Conservation (phyloP, 106 monocot species). For the Apostasia ramifera region DNA sequence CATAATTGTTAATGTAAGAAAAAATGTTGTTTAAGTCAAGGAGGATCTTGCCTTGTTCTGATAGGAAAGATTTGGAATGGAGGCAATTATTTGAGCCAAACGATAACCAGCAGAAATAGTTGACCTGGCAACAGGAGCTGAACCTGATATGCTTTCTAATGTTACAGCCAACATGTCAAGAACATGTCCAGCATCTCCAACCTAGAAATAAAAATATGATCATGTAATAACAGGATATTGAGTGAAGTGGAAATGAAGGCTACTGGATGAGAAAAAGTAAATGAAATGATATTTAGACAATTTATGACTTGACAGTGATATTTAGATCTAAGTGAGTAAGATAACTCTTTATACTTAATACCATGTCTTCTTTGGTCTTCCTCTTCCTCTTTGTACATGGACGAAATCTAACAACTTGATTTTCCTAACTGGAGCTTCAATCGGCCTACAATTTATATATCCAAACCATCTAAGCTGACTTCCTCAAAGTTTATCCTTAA, state of each 20-base stretch:
- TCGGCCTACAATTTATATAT: no score
- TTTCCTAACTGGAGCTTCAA: no score
- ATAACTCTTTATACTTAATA: no score
- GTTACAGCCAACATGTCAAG: conserved; percentile 79
- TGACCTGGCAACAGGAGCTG: conserved; percentile 48
- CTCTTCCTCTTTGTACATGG: not conserved
- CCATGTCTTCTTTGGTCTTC: not conserved
- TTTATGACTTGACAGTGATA: not conserved
- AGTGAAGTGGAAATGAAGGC: no score
- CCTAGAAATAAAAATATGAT: conserved; percentile 20
- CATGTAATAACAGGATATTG: not conserved
- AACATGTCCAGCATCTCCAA: conserved; percentile 89
- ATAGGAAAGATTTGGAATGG: conserved; percentile 70
- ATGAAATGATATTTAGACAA: not conserved
- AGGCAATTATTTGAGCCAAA: conserved; percentile 81
- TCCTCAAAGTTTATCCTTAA: no score
- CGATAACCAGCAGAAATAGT: conserved; percentile 85
- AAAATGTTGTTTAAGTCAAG: not conserved
- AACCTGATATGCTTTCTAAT: conserved; percentile 66
- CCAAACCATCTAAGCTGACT: no score
- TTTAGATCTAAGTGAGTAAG: not conserved
- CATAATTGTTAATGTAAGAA: not conserved
- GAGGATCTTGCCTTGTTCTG: conserved; percentile 53
- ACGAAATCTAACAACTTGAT: no score
- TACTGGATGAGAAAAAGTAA: not conserved